Conservation (phyloP, 345 rosid genomes). For the Bretschneidera sinensis region DNA sequence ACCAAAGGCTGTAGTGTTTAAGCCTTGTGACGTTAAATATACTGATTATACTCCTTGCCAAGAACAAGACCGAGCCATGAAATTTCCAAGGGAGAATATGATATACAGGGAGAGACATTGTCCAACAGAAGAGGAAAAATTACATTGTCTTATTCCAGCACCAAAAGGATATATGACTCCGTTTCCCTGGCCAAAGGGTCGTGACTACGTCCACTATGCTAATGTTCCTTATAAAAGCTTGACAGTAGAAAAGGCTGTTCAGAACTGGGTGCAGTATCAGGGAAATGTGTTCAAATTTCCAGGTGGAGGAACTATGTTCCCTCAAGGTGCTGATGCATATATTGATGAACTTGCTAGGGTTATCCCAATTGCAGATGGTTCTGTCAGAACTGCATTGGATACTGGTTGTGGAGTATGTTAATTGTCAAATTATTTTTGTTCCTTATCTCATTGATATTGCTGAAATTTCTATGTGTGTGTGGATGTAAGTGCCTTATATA, state of each 20-base stretch:
- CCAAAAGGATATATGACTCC: slow-evolving; percentile 89
- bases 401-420: slow-evolving; percentile 93
- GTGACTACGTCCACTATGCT: slow-evolving; percentile 85
- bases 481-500: neutral
- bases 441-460: neutral
- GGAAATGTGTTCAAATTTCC: slow-evolving; percentile 94
- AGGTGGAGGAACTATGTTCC: slow-evolving; percentile 99
- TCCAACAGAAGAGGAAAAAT: slow-evolving; percentile 72
- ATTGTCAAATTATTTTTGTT: neutral
- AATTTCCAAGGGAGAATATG: slow-evolving; percentile 89
- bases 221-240: slow-evolving; percentile 89
- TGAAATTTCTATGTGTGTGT: neutral
- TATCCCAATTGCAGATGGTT: slow-evolving; percentile 83
- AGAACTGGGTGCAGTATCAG: slow-evolving; percentile 92
- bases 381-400: slow-evolving; percentile 90
- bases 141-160: slow-evolving; percentile 84
- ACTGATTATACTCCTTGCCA: slow-evolving; percentile 96
- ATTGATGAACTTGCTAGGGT: slow-evolving; percentile 84
- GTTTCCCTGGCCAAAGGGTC: slow-evolving; percentile 94
- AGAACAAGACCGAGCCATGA: slow-evolving; percentile 91
- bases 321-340: slow-evolving; percentile 96
- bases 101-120: slow-evolving; percentile 94
- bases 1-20: slow-evolving; percentile 47
- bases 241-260: slow-evolving; percentile 84
- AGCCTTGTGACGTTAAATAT: slow-evolving; percentile 71